These are phyloP conservation scores for Pontederia paniculata DNA, from an alignment of 176 grass and related monocot genomes.

Conservation along the genomic window DNA sequence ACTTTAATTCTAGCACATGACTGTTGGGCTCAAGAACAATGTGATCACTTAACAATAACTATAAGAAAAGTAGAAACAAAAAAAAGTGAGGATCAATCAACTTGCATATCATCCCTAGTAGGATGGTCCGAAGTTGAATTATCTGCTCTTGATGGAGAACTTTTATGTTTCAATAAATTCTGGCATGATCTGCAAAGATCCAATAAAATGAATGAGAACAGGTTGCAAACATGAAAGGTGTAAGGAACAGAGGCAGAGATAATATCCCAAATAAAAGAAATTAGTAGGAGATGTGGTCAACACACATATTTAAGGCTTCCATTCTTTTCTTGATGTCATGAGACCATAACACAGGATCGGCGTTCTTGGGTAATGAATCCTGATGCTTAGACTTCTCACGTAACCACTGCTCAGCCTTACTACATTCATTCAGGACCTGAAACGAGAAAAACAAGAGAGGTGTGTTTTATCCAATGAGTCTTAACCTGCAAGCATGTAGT, in stretches of 20 bases:
- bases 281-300: slow-evolving; percentile 7
- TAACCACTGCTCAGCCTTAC: slow-evolving; percentile 77
- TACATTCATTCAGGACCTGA: slow-evolving; percentile 63
- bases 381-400: slow-evolving; percentile 54
- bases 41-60: no score
- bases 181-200: slow-evolving; percentile 47
- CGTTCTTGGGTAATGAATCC: slow-evolving; percentile 66
- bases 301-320: slow-evolving; percentile 66
- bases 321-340: slow-evolving; percentile 54
- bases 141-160: slow-evolving; percentile 38
- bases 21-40: no score
- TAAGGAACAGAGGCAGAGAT: neutral
- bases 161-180: slow-evolving; percentile 36
- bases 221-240: slow-evolving; percentile 1
- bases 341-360: slow-evolving; percentile 74
- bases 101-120: slow-evolving; percentile 24
- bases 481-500: neutral
- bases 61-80: neutral
- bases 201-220: slow-evolving; percentile 13
- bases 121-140: slow-evolving; percentile 38
- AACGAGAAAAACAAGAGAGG: neutral
- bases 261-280: slow-evolving; percentile 10
- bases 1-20: no score
- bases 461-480: neutral
- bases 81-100: slow-evolving; percentile 10